phyloP scores from a whole-genome alignment of 2,329 filamentous ascomycete species.

The Beauveria sp. region DNA sequence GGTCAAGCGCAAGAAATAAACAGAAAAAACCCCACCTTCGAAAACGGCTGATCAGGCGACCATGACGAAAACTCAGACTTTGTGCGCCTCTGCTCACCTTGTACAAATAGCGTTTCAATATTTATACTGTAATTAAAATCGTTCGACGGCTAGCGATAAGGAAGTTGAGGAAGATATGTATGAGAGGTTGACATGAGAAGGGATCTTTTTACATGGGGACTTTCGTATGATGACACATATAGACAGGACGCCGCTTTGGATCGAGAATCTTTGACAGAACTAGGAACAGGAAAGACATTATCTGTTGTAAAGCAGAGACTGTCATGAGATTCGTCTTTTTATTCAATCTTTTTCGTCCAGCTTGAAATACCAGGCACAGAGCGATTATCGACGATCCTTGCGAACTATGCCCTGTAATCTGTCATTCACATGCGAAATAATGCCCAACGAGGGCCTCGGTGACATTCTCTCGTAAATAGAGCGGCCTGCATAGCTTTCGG shows the following conservation, averaged over 20 bases:
- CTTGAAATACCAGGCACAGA: not conserved
- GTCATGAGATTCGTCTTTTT: not conserved
- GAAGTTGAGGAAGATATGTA: not conserved
- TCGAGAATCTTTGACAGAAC: not conserved
- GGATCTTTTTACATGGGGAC: not conserved
- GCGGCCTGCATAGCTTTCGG: not conserved
- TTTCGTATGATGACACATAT: slow-evolving; percentile 4
- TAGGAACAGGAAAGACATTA: not conserved
- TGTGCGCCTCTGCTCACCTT: not conserved
- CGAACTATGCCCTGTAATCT: not conserved
- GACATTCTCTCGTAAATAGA: not conserved
- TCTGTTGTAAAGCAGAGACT: not conserved
- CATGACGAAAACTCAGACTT: slow-evolving; percentile 1
- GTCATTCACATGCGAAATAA: not conserved
- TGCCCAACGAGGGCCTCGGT: not conserved
- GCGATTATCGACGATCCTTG: not conserved
- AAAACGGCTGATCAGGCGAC: slow-evolving; percentile 8
- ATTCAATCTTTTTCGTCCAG: not conserved
- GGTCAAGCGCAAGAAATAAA: slow-evolving; percentile 75
- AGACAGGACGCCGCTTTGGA: not conserved
- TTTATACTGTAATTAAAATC: slow-evolving; percentile 1
- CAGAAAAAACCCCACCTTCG: not conserved
- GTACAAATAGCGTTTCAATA: slow-evolving; percentile 14
- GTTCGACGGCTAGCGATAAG: not conserved
- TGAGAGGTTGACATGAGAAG: not conserved